Evolutionary conservation across 495 filamentous ascomycete species (phyloP), one percentile per base, ranked within the genome.

Genomic region (Penicillium pulvis): DNA sequence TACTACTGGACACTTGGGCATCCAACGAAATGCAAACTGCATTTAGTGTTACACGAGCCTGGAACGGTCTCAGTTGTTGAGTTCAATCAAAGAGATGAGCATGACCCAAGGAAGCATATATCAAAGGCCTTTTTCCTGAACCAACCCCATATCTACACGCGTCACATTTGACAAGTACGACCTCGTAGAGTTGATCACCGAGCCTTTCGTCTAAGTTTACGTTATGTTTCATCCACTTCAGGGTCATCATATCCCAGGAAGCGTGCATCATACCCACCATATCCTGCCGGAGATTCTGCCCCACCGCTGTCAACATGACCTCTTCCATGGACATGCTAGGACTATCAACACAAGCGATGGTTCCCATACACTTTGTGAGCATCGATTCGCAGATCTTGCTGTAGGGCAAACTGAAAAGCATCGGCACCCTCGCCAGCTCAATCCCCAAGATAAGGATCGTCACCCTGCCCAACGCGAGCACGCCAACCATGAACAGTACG

Each of bases 341-440:
- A 30, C 24, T 8, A 17, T 28, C 46, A 28, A 30, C 26, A 30
- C 46, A n/a, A 49, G 46, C 26, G 26, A 49, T 49, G 26, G 26
- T 14, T 49, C 46, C 4, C 46, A n/a, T 17, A 49, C 46, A 31
- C 46, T 49, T 8, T 31, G 6, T 31, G 46, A 49, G 7, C 12
- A 31, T 49, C 12, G 19, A 49, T 17, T 3, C 1, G 6, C 46
- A n/a, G 6, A 14, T n/a, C 16, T 26, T 49, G 26, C 26, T 2
- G 26, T 26, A 31, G 46, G 26, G 2, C 26, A 26, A n/a, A 49
- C 46, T 17, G 46, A 49, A 17, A 49, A 49, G 26, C 46, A 49
- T 49, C 24, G 8, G 20, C 20, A 30, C 10, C 46, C 26, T 8
- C 26, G 7, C 24, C 12, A n/a, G 24, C 24, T 17, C 11, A 33